These are phyloP conservation scores for Phytophthora colocasiae DNA, from an alignment of 352 stramenopile species.

Conservation along the genomic window DNA sequence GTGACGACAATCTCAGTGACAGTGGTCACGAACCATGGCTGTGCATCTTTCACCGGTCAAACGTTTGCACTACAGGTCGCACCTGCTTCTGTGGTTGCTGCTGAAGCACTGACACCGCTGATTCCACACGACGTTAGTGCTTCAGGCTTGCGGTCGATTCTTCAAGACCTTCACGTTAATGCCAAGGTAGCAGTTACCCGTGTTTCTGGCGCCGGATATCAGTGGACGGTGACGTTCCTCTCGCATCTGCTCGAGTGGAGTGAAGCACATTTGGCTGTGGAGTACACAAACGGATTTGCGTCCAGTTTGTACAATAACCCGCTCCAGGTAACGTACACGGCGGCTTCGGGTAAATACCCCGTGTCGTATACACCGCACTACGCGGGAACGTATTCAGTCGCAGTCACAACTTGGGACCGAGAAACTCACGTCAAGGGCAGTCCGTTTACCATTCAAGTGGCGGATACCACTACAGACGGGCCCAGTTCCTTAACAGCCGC, in stretches of 20 bases:
- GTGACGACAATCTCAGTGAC: constrained; percentile 58
- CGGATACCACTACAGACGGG: constrained; percentile 72
- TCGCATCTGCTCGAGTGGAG: constrained; percentile 87
- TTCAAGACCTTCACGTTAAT: constrained; percentile 61
- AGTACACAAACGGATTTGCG: constrained; percentile 58
- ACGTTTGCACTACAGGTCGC: constrained; percentile 54
- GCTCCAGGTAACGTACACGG: constrained; percentile 55
- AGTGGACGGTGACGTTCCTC: constrained; percentile 94
- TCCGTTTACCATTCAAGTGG: constrained; percentile 88
- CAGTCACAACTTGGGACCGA: constrained; percentile 79
- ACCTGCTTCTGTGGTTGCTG: constrained; percentile 16
- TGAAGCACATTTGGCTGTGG: constrained; percentile 69
- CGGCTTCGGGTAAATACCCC: constrained; percentile 87
- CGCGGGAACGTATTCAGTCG: constrained; percentile 90
- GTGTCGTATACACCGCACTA: constrained; percentile 93
- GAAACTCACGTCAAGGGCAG: constrained; percentile 85
- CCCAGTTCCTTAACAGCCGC: constrained; percentile 74
- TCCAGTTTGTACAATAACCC: constrained; percentile 55
- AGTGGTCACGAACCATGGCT: constrained; percentile 67
- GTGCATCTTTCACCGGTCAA: constrained; percentile 49
- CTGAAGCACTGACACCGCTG: constrained; percentile 59
- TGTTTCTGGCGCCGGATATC: constrained; percentile 52
- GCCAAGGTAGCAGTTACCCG: constrained; percentile 59
- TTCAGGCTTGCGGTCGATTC: constrained; percentile 59
- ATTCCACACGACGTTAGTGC: constrained; percentile 68